These are phyloP conservation scores for Psilocybe cubensis DNA, from an alignment of 768 basidiomycete species.

Conservation along the genomic window DNA sequence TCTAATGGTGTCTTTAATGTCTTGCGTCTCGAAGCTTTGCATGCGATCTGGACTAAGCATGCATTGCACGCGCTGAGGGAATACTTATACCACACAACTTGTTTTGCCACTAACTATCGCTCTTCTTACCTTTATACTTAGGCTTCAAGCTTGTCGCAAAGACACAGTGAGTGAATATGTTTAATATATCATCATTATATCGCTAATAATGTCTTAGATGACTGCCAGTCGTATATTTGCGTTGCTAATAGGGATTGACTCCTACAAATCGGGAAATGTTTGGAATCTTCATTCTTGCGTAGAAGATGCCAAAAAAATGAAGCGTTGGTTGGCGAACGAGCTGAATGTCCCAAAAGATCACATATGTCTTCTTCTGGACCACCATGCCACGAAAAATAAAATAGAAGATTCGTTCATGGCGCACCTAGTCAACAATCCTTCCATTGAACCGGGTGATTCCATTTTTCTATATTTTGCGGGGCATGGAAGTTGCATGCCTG, in stretches of 20 bases:
- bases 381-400: conserved; percentile 59
- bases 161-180: background rate
- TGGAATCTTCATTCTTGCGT: conserved; percentile 72
- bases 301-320: conserved; percentile 63
- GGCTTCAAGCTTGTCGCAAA: conserved; percentile 1
- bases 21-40: background rate
- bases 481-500: conserved; percentile 62
- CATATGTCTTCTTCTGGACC: conserved; percentile 58
- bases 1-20: conserved; percentile 11
- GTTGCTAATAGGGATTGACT: conserved; percentile 70
- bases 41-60: background rate
- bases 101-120: background rate
- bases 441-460: conserved; percentile 63
- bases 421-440: conserved; percentile 65
- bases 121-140: background rate
- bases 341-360: conserved; percentile 63
- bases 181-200: background rate
- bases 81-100: background rate
- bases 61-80: background rate
- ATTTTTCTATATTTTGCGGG: conserved; percentile 75
- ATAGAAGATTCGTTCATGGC: conserved; percentile 65
- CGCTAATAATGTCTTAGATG: conserved; percentile 22
- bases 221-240: conserved; percentile 57
- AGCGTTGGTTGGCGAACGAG: conserved; percentile 57
- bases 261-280: conserved; percentile 64